These are phyloP conservation scores for Phytophthora pluvialis DNA, from an alignment of 352 stramenopile genomes.

Conservation along the genomic window DNA sequence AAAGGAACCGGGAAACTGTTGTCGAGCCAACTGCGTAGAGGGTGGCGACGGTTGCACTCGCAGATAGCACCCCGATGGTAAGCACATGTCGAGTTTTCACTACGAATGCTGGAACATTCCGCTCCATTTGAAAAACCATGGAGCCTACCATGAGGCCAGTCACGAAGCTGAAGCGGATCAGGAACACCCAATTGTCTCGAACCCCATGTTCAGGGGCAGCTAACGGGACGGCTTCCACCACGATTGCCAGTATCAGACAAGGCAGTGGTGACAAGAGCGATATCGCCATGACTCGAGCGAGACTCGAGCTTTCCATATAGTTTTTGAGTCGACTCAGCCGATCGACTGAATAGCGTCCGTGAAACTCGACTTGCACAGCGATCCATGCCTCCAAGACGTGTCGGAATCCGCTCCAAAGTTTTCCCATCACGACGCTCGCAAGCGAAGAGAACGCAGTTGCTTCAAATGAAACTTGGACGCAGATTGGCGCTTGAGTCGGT, in stretches of 20 bases:
- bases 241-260: conserved; percentile 15
- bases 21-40: conserved; percentile 16
- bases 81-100: conserved; percentile 19
- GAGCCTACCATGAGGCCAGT: conserved; percentile 14
- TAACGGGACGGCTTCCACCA: conserved; percentile 22
- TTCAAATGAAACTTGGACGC: too few species aligned
- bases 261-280: conserved; percentile 11
- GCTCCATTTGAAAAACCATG: conserved; percentile 24
- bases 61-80: conserved; percentile 13
- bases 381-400: conserved; percentile 15
- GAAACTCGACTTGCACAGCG: conserved; percentile 33
- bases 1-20: conserved; percentile 29
- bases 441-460: too few species aligned
- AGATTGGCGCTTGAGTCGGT: too few species aligned
- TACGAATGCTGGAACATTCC: conserved; percentile 10
- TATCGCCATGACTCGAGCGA: conserved; percentile 9
- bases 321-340: conserved; percentile 20
- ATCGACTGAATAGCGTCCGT: conserved; percentile 34
- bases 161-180: conserved; percentile 20
- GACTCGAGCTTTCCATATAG: conserved; percentile 13
- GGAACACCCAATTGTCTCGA: conserved; percentile 21
- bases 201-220: conserved; percentile 16
- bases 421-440: too few species aligned
- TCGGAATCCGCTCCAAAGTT: too few species aligned
- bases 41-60: conserved; percentile 1